Evolutionary conservation across 768 basidiomycete genomes (phyloP).

Genomic region (Mycena vulgaris): DNA sequence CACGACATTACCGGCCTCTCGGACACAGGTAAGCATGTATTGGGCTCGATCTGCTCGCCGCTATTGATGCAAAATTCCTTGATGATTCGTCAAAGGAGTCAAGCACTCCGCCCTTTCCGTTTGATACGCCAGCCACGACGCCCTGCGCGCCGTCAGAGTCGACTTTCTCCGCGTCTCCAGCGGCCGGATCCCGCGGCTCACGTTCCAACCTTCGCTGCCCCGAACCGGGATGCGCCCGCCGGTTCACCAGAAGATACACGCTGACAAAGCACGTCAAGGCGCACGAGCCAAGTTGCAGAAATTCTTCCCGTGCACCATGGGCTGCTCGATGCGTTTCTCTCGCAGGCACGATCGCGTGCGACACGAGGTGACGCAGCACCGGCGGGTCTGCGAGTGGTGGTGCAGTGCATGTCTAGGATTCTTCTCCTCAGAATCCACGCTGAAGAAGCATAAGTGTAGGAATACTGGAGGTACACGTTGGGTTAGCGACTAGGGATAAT

Average conservation of each 20-base stretch:
- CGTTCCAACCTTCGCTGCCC: constrained; percentile 60
- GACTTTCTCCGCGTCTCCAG: neutral
- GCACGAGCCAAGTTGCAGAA: constrained; percentile 62
- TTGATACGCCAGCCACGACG: neutral
- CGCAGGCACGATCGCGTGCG: constrained; percentile 70
- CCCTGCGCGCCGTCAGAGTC: constrained; percentile 7
- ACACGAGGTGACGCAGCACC: constrained; percentile 73
- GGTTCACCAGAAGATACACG: constrained; percentile 70
- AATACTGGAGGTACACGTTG: constrained; percentile 65
- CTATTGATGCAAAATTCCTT: neutral
- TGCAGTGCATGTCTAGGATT: constrained; percentile 68
- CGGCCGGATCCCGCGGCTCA: neutral
- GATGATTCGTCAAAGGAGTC: neutral
- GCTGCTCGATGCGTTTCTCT: constrained; percentile 69
- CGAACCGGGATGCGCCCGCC: constrained; percentile 61
- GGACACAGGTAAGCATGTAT: neutral
- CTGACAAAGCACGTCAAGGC: constrained; percentile 70
- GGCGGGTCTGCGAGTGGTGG: constrained; percentile 68
- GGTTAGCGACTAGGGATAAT: constrained; percentile 31
- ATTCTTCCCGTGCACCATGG: constrained; percentile 58
- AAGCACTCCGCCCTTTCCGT: neutral
- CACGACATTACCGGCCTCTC: too few species aligned
- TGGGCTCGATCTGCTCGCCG: neutral
- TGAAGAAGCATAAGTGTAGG: constrained; percentile 71
- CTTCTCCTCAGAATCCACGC: constrained; percentile 67